Conservation (phyloP, 306 rosid genomes). For the Cucumis sativus region DNA sequence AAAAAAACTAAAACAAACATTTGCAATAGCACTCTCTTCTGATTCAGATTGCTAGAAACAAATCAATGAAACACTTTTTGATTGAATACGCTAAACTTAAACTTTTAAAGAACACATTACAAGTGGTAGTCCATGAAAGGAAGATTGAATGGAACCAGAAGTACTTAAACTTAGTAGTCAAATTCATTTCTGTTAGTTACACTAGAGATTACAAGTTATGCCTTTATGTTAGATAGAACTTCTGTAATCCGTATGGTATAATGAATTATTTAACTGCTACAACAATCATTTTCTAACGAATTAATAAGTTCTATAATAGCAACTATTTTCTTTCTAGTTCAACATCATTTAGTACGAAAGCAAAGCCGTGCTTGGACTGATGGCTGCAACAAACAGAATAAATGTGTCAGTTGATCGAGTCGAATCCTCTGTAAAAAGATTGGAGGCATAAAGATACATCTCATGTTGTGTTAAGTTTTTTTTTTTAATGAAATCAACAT, state of each 20-base stretch:
- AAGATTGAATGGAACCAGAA: not conserved
- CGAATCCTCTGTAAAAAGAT: not conserved
- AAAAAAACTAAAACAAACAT: not conserved
- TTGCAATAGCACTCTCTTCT: not conserved
- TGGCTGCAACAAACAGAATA: not conserved
- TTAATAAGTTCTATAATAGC: not conserved
- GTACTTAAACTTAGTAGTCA: not conserved
- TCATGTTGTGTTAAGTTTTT: not conserved
- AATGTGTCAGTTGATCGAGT: not conserved
- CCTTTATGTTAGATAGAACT: not conserved
- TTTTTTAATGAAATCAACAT: no score
- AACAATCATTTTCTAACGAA: not conserved
- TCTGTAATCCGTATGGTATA: not conserved
- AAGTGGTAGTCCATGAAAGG: not conserved
- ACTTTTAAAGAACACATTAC: not conserved
- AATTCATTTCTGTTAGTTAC: not conserved
- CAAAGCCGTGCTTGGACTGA: not conserved
- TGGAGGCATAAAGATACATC: not conserved
- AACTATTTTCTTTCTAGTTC: not conserved
- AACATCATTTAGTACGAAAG: not conserved
- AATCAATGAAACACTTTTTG: not conserved
- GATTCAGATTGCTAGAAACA: not conserved
- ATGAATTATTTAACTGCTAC: not conserved
- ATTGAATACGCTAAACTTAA: not conserved
- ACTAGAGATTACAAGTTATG: not conserved